These are phyloP conservation scores for Amylostereum chailletii DNA, from an alignment of 1,284 basidiomycete species.

Conservation along the genomic window DNA sequence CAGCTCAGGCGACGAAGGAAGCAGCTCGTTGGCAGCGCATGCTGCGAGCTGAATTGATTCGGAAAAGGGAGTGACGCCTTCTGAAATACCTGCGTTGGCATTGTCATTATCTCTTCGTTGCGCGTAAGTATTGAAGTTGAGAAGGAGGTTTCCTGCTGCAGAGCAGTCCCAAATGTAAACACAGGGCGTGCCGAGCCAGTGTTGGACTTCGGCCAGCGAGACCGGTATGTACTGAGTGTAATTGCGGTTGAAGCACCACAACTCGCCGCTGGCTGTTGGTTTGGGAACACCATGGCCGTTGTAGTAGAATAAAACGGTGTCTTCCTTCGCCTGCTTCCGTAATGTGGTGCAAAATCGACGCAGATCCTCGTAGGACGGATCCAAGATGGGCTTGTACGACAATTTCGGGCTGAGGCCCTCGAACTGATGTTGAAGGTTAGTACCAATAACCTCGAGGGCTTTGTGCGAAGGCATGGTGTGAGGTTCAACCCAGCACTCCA, in stretches of 20 bases:
- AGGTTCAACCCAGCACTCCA: slow-evolving; percentile 98
- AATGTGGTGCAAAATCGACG: slow-evolving; percentile 84
- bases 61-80: slow-evolving; percentile 66
- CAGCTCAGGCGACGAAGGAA: slow-evolving; percentile 93
- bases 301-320: slow-evolving; percentile 95
- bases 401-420: slow-evolving; percentile 91
- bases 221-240: slow-evolving; percentile 99
- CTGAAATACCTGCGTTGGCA: slow-evolving; percentile 49
- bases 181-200: slow-evolving; percentile 88
- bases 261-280: slow-evolving; percentile 91
- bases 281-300: slow-evolving; percentile 98
- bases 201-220: slow-evolving; percentile 87
- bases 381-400: slow-evolving; percentile 86
- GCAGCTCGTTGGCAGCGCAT: slow-evolving; percentile 84
- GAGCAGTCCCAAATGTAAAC: slow-evolving; percentile 99
- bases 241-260: slow-evolving; percentile 97
- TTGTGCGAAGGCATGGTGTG: slow-evolving; percentile 82
- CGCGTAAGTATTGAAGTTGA: slow-evolving; percentile 87
- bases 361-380: slow-evolving; percentile 93
- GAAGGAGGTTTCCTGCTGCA: slow-evolving; percentile 87
- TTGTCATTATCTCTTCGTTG: slow-evolving; percentile 80
- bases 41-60: slow-evolving; percentile 95
- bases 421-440: slow-evolving; percentile 92
- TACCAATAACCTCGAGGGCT: slow-evolving; percentile 83
- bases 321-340: slow-evolving; percentile 86